A percentile compares a stretch with the other conserved stretches of the same genome.
Conservation (phyloP, 306 rosid genomes). For the Lithocarpus polystachyus region DNA sequence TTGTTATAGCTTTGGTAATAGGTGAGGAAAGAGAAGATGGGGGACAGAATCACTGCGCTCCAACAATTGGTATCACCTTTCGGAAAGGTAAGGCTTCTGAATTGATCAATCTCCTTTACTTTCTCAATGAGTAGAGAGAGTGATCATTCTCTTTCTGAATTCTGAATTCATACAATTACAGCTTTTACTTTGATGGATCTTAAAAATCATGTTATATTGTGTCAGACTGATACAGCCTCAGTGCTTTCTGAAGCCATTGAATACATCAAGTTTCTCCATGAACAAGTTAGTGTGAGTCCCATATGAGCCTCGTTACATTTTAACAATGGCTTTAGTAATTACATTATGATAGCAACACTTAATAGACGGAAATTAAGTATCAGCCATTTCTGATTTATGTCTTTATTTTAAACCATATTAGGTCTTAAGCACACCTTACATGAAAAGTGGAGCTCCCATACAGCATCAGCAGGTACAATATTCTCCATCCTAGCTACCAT, state of each 20-base stretch:
- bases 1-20: constrained; percentile 31
- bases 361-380: background rate
- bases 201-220: constrained; percentile 21
- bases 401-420: constrained; percentile 18
- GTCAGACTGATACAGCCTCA: constrained; percentile 99
- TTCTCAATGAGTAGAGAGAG: constrained; percentile 23
- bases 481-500: background rate
- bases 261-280: constrained; percentile 95
- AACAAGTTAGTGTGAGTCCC: constrained; percentile 85
- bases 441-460: constrained; percentile 83
- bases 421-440: constrained; percentile 88
- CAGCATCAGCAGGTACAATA: constrained; percentile 73
- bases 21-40: constrained; percentile 99
- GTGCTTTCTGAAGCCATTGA: constrained; percentile 99
- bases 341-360: background rate
- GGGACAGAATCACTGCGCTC: constrained; percentile 99
- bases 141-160: constrained; percentile 37
- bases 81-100: constrained; percentile 75
- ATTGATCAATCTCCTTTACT: constrained; percentile 26
- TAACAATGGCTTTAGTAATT: background rate
- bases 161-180: constrained; percentile 24
- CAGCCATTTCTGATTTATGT: background rate
- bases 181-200: constrained; percentile 16
- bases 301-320: constrained; percentile 5
- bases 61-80: constrained; percentile 99